These are phyloP conservation scores for Globisporangium emineosum DNA, from an alignment of 352 stramenopile genomes.

Conservation along the genomic window DNA sequence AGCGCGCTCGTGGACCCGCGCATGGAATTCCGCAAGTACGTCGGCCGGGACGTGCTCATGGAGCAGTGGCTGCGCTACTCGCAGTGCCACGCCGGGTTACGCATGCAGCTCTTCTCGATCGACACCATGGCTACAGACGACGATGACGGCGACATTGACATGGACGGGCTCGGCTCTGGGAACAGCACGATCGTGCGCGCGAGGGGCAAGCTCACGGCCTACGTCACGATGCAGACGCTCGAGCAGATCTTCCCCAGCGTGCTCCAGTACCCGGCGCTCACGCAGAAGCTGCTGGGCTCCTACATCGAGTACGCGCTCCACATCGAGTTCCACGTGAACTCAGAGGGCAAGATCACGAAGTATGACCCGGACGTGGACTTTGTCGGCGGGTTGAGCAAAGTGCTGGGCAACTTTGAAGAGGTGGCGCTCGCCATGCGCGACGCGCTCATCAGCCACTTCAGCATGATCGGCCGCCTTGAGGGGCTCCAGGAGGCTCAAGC, in stretches of 20 bases:
- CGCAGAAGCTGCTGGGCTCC: conserved; percentile 15
- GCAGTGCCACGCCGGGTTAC: conserved; percentile 13
- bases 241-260: conserved; percentile 17
- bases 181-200: not conserved
- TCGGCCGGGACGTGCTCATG: conserved; percentile 18
- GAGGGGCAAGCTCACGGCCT: conserved; percentile 13
- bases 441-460: conserved; percentile 13
- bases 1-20: conserved; percentile 9
- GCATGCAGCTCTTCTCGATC: conserved; percentile 15
- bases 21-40: conserved; percentile 15
- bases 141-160: not conserved
- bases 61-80: conserved; percentile 23
- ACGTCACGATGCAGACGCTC: conserved; percentile 19
- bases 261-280: conserved; percentile 2
- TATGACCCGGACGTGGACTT: conserved; percentile 24
- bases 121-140: no score
- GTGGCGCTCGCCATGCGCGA: conserved; percentile 9
- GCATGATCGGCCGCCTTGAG: conserved; percentile 11
- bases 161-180: not conserved
- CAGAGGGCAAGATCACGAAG: conserved; percentile 11
- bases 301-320: conserved; percentile 23
- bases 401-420: conserved; percentile 16
- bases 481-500: not conserved
- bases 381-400: conserved; percentile 10
- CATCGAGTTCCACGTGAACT: conserved; percentile 19